Evolutionary conservation across 495 filamentous ascomycete species (phyloP), one percentile per base, ranked within the genome.

Genomic region (Talaromyces thailandensis): DNA sequence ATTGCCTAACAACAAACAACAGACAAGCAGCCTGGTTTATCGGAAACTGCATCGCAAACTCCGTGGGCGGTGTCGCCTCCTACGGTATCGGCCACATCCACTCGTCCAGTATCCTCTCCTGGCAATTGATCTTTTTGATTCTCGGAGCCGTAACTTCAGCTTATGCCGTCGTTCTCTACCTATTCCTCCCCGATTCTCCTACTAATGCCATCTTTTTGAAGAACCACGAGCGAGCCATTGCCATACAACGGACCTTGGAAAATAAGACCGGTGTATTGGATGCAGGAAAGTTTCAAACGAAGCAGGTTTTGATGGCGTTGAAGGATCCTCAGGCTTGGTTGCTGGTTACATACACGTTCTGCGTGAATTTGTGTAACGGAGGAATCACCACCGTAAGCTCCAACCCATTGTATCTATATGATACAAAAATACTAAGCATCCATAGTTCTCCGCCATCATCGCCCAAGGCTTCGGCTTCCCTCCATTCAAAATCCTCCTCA

Each of bases 181-280:
- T 77, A 64, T 65, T 80, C 48, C 70, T 85, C 53, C 82, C 82
- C 0, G 81, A 84, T 62, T 79, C 73, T 11, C 82, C 78, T 0
- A 66, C 75, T 28, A 79, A 70, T 32, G 76, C 81, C 8, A 69
- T 71, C 18, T 80, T 79, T 65, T 71, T 82, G 16, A 75, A 67
- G 28, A 70, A 76, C 16, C 69, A 75, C 6, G 79, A 84, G 40
- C 77, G 75, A 12, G 66, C 79, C 4, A 76, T 85, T 66, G 81
- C 81, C 1, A 66, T 86, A 11, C 80, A 86, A 67, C 75, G 84
- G 31, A 81, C 84, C 7, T 72, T 82, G 4, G 72, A 73, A n/a
- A 86, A 87, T 55, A 81, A 86, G 64, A 83, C 82, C 11, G 74
- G 75, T 37, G 82, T 85, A 16, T 72, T 85, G 29, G 82, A 84